Evolutionary conservation across 345 rosid species (phyloP).

Genomic region (Brassica juncea): DNA sequence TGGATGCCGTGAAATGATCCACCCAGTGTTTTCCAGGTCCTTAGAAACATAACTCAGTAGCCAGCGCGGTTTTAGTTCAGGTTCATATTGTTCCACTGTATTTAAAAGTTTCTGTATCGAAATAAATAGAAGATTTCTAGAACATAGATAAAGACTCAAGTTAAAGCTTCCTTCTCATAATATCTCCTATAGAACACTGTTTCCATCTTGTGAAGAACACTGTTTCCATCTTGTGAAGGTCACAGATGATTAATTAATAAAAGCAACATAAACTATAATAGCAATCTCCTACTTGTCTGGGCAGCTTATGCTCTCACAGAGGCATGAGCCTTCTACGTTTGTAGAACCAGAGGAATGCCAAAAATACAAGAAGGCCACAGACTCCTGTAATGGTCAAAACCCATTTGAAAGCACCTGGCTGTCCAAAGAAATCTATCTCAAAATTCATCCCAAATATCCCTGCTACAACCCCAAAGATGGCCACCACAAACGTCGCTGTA

Average conservation of each 20-base stretch:
- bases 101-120: slow-evolving; percentile 16
- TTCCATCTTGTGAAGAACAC: slow-evolving; percentile 12
- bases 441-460: slow-evolving; percentile 99
- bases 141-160: neutral
- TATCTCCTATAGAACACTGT: neutral
- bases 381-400: slow-evolving; percentile 80
- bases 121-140: slow-evolving; percentile 1
- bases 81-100: slow-evolving; percentile 11
- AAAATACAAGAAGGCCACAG: slow-evolving; percentile 58
- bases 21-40: no score
- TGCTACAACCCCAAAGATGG: slow-evolving; percentile 96
- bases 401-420: slow-evolving; percentile 78
- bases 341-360: slow-evolving; percentile 87
- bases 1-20: no score
- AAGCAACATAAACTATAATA: neutral
- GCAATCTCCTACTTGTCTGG: slow-evolving; percentile 12
- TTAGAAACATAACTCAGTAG: slow-evolving; percentile 18
- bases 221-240: slow-evolving; percentile 14
- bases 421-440: slow-evolving; percentile 57
- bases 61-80: neutral
- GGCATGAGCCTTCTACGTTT: slow-evolving; percentile 94
- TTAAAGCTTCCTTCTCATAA: slow-evolving; percentile 10
- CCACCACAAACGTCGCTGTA: slow-evolving; percentile 91
- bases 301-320: slow-evolving; percentile 44
- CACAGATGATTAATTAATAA: neutral